Percentiles rank a stretch among this genome's conserved stretches.
phyloP scores from a whole-genome alignment of 352 stramenopile genomes.

The Pythium phragmitis region DNA sequence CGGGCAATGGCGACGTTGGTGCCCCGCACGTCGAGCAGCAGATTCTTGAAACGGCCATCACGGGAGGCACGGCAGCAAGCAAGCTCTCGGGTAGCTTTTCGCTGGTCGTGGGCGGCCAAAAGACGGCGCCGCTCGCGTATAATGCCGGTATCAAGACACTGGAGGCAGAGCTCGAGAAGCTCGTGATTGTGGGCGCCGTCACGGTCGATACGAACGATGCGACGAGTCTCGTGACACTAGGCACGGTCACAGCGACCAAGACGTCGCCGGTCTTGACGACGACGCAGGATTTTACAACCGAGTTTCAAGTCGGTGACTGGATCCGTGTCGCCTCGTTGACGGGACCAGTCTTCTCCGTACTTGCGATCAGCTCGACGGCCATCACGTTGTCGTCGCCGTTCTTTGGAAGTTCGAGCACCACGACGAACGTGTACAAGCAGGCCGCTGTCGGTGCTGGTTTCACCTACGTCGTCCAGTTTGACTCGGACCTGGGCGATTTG shows the following conservation, averaged over 20 bases:
- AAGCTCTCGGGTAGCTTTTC: slow-evolving; percentile 72
- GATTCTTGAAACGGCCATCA: slow-evolving; percentile 86
- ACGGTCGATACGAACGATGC: slow-evolving; percentile 89
- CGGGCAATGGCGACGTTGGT: slow-evolving; percentile 48
- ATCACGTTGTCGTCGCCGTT: slow-evolving; percentile 91
- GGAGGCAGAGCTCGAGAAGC: slow-evolving; percentile 75
- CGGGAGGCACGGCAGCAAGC: slow-evolving; percentile 26
- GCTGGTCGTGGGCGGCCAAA: slow-evolving; percentile 66
- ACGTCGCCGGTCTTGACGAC: slow-evolving; percentile 75
- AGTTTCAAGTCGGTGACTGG: slow-evolving; percentile 89
- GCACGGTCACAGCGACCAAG: slow-evolving; percentile 72
- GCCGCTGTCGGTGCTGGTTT: slow-evolving; percentile 40
- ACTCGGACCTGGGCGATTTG: slow-evolving; percentile 74
- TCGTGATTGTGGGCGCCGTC: slow-evolving; percentile 82
- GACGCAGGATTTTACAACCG: slow-evolving; percentile 44
- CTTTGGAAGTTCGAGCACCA: slow-evolving; percentile 44
- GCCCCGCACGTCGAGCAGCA: slow-evolving; percentile 86
- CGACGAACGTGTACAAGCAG: slow-evolving; percentile 86
- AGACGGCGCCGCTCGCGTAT: slow-evolving; percentile 44
- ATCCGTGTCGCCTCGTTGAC: slow-evolving; percentile 84
- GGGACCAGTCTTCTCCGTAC: slow-evolving; percentile 87
- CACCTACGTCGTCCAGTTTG: slow-evolving; percentile 74
- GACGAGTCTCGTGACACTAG: slow-evolving; percentile 50
- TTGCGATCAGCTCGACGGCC: slow-evolving; percentile 48
- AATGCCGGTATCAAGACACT: slow-evolving; percentile 82